phyloP scores from a whole-genome alignment of 2,329 filamentous ascomycete species.

The Coleophoma cylindrospora region DNA sequence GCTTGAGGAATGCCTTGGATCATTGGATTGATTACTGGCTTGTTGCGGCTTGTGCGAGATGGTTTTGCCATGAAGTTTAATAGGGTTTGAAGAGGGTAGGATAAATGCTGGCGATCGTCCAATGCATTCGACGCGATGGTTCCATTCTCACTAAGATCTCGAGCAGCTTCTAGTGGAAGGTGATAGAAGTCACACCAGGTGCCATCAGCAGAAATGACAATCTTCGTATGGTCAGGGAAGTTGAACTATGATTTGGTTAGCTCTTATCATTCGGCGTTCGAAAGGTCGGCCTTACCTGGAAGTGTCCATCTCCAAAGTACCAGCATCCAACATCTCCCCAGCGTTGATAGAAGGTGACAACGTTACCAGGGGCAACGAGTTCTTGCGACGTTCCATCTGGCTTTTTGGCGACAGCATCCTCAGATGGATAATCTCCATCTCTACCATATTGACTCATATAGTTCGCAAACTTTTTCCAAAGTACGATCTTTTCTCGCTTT shows the following conservation, averaged over 20 bases:
- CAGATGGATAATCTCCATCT: slow-evolving; percentile 54
- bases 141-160: slow-evolving; percentile 57
- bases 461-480: slow-evolving; percentile 72
- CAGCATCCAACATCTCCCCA: slow-evolving; percentile 78
- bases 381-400: slow-evolving; percentile 19
- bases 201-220: slow-evolving; percentile 71
- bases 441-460: slow-evolving; percentile 71
- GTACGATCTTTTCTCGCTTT: slow-evolving; percentile 59
- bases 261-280: neutral
- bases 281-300: slow-evolving; percentile 48
- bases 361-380: slow-evolving; percentile 38
- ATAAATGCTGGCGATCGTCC: slow-evolving; percentile 65
- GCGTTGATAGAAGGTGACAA: slow-evolving; percentile 78
- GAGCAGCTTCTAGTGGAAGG: slow-evolving; percentile 65
- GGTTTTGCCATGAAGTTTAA: slow-evolving; percentile 56
- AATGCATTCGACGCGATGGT: slow-evolving; percentile 67
- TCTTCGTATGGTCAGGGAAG: slow-evolving; percentile 84
- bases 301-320: slow-evolving; percentile 74
- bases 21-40: slow-evolving; percentile 56
- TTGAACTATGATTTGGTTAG: slow-evolving; percentile 55
- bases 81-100: slow-evolving; percentile 68
- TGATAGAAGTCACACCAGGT: slow-evolving; percentile 75
- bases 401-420: slow-evolving; percentile 34
- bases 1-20: slow-evolving; percentile 62
- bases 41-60: slow-evolving; percentile 44